Evolutionary conservation across 2,329 filamentous ascomycete genomes (phyloP), one percentile per base, ranked within the genome.

Genomic region (Diaporthe citri): DNA sequence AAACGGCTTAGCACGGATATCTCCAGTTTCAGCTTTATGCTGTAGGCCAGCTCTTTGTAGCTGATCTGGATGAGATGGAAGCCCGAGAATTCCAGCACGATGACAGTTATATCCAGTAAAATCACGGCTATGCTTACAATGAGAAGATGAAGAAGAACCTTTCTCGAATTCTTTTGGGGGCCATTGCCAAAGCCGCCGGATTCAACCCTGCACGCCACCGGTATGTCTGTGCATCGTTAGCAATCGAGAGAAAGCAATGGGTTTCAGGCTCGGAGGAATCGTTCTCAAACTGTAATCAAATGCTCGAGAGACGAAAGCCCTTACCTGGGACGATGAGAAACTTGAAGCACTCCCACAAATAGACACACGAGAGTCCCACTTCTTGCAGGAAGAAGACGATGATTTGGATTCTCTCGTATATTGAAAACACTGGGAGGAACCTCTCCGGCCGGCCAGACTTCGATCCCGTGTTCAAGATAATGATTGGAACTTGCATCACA

Each of bases 351-450:
- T 66, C 60, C 43, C 60, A 66, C n/a, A 51, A 3, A 36, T 66
- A 66, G 20, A 51, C 43, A 36, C 60, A n/a, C 17, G 60, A 66
- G 8, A 66, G 60, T 22, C 41, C 43, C 17, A 66, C n/a, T 34
- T 36, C 60, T 41, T 66, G 60, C 28, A 66, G 43, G 4, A 51
- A 66, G 43, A 66, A 66, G 4, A 66, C 60, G 36, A 64, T 64
- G 60, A 51, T 66, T 9, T 66, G 60, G 1, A 66, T 66, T 15
- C 43, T 66, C 28, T 48, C 60, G 20, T 15, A 66, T 48, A 66
- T 48, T 0, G 20, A 36, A 17, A 66, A 48, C 3, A 12, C 20
- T 2, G 43, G 60, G 7, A 66, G 17, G 8, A 66, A 66, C 2
- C 1, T n/a, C 4, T 43, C 41, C 3, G 60, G 60, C 1, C 4